phyloP scores from a whole-genome alignment of 2,329 filamentous ascomycete genomes.

The Neoscytalidium dimidiatum region DNA sequence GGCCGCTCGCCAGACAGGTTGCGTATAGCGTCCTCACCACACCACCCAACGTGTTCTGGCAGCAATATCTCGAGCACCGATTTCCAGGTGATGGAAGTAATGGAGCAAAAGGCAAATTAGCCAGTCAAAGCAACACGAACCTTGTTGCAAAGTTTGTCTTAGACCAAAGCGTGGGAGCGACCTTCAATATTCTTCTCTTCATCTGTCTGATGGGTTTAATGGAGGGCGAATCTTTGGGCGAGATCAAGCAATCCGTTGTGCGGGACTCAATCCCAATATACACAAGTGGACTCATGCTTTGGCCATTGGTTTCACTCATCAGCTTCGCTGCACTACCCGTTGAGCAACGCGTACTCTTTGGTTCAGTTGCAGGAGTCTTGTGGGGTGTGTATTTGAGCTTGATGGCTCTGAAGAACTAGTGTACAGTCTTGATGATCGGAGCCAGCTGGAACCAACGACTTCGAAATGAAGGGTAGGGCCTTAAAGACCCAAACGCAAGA shows the following conservation, averaged over 20 bases:
- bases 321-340: background rate
- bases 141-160: background rate
- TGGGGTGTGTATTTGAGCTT: background rate
- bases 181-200: background rate
- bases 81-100: background rate
- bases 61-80: background rate
- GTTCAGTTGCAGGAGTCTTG: background rate
- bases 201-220: background rate
- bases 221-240: background rate
- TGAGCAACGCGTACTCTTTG: background rate
- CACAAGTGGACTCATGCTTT: background rate
- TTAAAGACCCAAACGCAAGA: no score
- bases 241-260: background rate
- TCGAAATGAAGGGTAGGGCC: no score
- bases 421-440: no score
- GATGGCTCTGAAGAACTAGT: background rate
- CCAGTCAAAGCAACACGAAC: background rate
- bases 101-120: no score
- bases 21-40: background rate
- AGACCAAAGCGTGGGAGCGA: background rate
- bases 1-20: background rate
- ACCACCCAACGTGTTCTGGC: background rate
- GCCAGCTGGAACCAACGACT: no score
- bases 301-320: background rate
- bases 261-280: background rate